Conservation (phyloP, 306 rosid species). For the Boehmeria nivea region DNA sequence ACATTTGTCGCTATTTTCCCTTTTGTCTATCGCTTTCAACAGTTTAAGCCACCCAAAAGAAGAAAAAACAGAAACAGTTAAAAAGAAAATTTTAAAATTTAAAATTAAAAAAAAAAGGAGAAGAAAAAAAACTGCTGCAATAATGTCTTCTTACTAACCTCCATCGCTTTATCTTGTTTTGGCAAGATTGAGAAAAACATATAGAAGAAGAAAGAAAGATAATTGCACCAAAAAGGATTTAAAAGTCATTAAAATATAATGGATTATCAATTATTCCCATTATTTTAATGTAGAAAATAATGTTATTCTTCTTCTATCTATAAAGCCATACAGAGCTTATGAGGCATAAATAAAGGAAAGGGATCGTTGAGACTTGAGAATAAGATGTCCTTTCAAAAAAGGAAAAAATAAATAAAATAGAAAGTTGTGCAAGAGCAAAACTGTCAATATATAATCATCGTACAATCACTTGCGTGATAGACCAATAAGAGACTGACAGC, state of each 20-base stretch:
- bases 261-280: too few species aligned
- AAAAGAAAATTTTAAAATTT: neutral
- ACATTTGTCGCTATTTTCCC: conserved; percentile 22
- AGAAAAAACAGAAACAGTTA: neutral
- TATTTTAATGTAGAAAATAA: too few species aligned
- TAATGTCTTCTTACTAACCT: neutral
- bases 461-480: conserved; percentile 10
- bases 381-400: neutral
- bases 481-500: conserved; percentile 5
- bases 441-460: conserved; percentile 21
- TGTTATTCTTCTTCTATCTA: neutral
- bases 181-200: conserved; percentile 13
- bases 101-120: neutral
- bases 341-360: neutral
- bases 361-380: neutral
- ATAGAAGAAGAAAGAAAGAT: neutral
- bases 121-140: neutral
- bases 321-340: neutral
- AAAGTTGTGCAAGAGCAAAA: neutral
- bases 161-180: conserved; percentile 18
- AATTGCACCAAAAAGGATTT: neutral
- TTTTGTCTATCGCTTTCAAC: conserved; percentile 11
- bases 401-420: neutral
- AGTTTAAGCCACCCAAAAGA: conserved; percentile 18
- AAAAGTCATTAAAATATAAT: too few species aligned